phyloP scores from a whole-genome alignment of 192 early-diverging fungal genomes.

The Coemansia sp. region DNA sequence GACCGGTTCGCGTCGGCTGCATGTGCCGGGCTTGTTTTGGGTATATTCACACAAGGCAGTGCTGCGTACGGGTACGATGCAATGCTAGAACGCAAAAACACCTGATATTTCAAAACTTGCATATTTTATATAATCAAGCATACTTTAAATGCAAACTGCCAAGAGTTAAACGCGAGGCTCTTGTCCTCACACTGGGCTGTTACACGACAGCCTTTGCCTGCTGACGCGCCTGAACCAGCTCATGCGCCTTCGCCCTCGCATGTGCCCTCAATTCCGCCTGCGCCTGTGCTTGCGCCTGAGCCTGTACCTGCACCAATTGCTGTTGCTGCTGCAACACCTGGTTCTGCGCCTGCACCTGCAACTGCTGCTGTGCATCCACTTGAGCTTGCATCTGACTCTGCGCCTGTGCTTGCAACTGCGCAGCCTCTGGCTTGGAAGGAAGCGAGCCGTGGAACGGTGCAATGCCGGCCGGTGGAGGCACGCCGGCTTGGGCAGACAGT shows the following conservation, averaged over 20 bases:
- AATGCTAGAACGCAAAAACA: conserved; percentile 44
- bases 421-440: conserved; percentile 1
- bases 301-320: conserved; percentile 45
- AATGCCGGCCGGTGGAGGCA: conserved; percentile 47
- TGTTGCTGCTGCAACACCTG: conserved; percentile 35
- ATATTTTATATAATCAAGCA: too few species aligned
- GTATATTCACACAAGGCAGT: conserved; percentile 72
- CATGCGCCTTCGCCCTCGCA: conserved; percentile 38
- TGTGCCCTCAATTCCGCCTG: conserved; percentile 48
- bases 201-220: too few species aligned
- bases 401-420: conserved; percentile 20
- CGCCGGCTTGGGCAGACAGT: conserved; percentile 43
- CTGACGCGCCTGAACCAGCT: conserved; percentile 20
- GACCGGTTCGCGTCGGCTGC: conserved; percentile 65
- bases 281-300: conserved; percentile 44
- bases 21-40: conserved; percentile 69
- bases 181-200: too few species aligned
- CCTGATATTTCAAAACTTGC: too few species aligned
- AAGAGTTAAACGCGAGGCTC: not conserved
- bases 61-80: conserved; percentile 62
- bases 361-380: conserved; percentile 27
- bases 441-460: conserved; percentile 10
- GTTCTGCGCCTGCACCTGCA: conserved; percentile 26
- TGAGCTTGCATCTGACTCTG: too few species aligned
- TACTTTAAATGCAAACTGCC: too few species aligned